Evolutionary conservation across 768 basidiomycete species (phyloP), one percentile per base, ranked within the genome.

Genomic region (Calocera viscosa): DNA sequence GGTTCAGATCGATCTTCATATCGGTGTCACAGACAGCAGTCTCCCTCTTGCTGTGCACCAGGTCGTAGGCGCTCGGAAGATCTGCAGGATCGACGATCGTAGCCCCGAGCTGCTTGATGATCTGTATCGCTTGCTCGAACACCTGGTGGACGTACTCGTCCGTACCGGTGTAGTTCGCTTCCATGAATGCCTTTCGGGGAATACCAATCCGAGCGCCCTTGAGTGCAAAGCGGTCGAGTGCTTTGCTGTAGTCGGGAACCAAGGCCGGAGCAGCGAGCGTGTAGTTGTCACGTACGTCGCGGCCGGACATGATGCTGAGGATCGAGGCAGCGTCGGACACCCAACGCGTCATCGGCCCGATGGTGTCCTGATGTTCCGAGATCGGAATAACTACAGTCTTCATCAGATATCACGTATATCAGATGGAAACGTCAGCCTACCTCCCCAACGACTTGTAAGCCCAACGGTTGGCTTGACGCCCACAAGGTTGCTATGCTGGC

Each of bases 1-100:
- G 74, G 66, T 82, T 78, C 30, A 87, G 67, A 66, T 84, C 78
- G n/a, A 84, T 74, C 85, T 86, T 87, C 75, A 87, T 83, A 68
- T 87, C 85, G 0, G 78, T 75, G 12, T 77, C 69, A n/a, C 84
- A 68, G 1, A 86, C 85, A 17, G 83, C 73, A 0, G 77, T 81
- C 72, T 87, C 85, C 66, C 84, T 83, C 0, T 67, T 66, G n/a
- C 60, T 66, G 5, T 60, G 11, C 14, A 22, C 26, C 1, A 73
- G 72, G 64, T 77, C 81, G 14, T 76, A 76, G 0, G 72, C 69
- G 0, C 80, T 78, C 66, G 39, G 70, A 2, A 71, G 32, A 60
- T 72, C 68, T 22, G 69, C 65, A n/a, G 68, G 66, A 63, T 72
- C 72, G 49, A 72, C 79, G 26, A 71, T 49, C 26, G 64, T 68